These are phyloP conservation scores for Scytalidium lignicola DNA, from an alignment of 2,329 filamentous ascomycete species.

Conservation along the genomic window DNA sequence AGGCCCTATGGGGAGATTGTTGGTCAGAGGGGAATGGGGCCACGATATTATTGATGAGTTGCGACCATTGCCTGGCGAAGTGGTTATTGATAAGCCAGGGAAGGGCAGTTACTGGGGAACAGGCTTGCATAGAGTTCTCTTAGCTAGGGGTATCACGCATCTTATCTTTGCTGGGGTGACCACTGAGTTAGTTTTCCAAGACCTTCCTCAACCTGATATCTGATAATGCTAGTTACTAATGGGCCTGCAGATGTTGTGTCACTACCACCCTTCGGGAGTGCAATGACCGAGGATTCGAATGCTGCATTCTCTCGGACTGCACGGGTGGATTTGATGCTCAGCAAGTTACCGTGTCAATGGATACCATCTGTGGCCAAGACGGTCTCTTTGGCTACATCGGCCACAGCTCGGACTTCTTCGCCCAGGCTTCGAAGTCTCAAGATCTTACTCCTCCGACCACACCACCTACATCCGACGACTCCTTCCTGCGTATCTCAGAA, in stretches of 20 bases:
- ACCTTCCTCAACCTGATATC: neutral
- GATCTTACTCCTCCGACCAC: constrained; percentile 18
- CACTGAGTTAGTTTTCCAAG: constrained; percentile 36
- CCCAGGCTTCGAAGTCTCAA: constrained; percentile 16
- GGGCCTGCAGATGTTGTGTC: constrained; percentile 41
- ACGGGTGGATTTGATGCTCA: constrained; percentile 42
- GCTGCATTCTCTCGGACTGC: constrained; percentile 45
- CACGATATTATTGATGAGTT: constrained; percentile 50
- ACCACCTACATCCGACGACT: constrained; percentile 14
- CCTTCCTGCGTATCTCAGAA: constrained; percentile 29
- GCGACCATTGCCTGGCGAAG: constrained; percentile 23
- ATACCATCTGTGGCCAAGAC: constrained; percentile 45
- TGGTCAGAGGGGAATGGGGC: constrained; percentile 53
- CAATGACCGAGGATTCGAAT: constrained; percentile 56
- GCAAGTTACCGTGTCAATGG: constrained; percentile 41
- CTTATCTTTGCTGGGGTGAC: constrained; percentile 53
- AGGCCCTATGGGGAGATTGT: constrained; percentile 50
- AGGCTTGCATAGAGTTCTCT: constrained; percentile 44
- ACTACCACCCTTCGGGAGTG: constrained; percentile 51
- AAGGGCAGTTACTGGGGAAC: constrained; percentile 58
- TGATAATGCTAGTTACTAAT: constrained; percentile 4
- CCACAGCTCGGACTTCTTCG: constrained; percentile 34
- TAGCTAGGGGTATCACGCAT: constrained; percentile 52
- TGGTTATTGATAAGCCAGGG: constrained; percentile 30
- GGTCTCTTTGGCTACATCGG: constrained; percentile 46